phyloP scores from a whole-genome alignment of 2,329 filamentous ascomycete species.

The Aspergillus sp. region DNA sequence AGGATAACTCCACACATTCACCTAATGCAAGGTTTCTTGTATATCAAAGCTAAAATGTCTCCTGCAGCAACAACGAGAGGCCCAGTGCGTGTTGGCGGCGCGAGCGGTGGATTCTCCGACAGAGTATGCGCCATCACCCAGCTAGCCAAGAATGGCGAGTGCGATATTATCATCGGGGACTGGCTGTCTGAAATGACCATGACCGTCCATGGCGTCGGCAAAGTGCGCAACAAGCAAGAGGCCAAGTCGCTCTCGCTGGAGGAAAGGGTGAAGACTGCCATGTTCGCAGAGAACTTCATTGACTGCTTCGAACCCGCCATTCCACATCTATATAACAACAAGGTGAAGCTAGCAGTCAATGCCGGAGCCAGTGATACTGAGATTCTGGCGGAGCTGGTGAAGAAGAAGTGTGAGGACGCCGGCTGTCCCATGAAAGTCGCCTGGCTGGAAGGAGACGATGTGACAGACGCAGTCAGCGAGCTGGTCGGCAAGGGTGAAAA shows the following conservation, averaged over 20 bases:
- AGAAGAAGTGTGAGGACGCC: slow-evolving; percentile 1
- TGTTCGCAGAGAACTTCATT: slow-evolving; percentile 1
- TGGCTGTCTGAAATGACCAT: slow-evolving; percentile 34
- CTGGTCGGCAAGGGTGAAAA: not conserved
- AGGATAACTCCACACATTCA: not conserved
- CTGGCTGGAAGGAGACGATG: slow-evolving; percentile 11
- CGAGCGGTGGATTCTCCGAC: not conserved
- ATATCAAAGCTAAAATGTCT: too few relatives aligned
- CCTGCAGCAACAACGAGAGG: not conserved
- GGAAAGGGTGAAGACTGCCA: not conserved
- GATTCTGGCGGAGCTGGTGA: not conserved
- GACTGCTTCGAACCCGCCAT: not conserved
- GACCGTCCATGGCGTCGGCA: not conserved
- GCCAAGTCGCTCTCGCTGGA: not conserved
- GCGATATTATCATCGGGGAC: slow-evolving; percentile 28
- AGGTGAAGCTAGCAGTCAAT: not conserved
- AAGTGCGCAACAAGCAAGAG: not conserved
- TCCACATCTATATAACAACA: not conserved
- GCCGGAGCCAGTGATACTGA: not conserved
- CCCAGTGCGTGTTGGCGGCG: not conserved
- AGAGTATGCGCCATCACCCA: not conserved
- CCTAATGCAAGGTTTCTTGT: too few relatives aligned
- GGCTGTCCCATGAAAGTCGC: slow-evolving; percentile 7
- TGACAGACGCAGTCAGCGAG: not conserved
- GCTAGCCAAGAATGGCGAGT: not conserved